Base-by-base conservation (phyloP, 352 stramenopile species). In the Phytophthora boehmeriae region DNA sequence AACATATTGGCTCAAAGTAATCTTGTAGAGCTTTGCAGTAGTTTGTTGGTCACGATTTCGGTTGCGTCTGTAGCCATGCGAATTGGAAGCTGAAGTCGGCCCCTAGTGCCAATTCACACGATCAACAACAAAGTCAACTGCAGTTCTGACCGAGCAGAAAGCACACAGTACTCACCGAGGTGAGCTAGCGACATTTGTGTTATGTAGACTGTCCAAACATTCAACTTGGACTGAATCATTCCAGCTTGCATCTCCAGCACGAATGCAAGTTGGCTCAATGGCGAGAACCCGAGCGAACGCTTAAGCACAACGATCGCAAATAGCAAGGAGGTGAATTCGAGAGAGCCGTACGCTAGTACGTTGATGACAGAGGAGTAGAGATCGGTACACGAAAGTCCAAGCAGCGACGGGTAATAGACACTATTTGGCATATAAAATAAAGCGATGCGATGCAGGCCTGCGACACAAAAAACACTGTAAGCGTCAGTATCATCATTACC, bases 161-260 rank as follows among this genome's bases (percentile, higher is more conserved):
- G 34, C 38, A 20, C 38, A 16, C 38, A 66, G 52, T 44, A 61
- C 53, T 61, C 50, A 59, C 41, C 52, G 14, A 46, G 30, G 22
- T 59, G 52, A 14, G 17, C 41, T 10, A 59, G 23, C n/a, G 63
- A 67, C 8, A 46, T 35, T 36, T 78, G 66, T 6, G 68, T 44
- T 20, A 73, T 32, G 46, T 75, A 76, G 22, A 70, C 51, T 6
- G 46, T 46, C 38, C 61, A 71, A 1, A 71, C n/a, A 16, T 62
- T n/a, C 1, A 75, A 41, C 32, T 64, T 69, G n/a, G 56, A 55
- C 38, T 75, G 54, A 8, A 76, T 45, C 1, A 58, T 28, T 22
- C 23, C 38, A 34, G 13, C 11, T n/a, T 75, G 58, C 5, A 8
- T 66, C 19, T 69, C 58, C 0, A 78, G 55, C 38, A 79, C 66